A percentile compares a stretch with the other conserved stretches of the same genome.
phyloP scores from a whole-genome alignment of 148 eudicot species.

The Rheum nobile region DNA sequence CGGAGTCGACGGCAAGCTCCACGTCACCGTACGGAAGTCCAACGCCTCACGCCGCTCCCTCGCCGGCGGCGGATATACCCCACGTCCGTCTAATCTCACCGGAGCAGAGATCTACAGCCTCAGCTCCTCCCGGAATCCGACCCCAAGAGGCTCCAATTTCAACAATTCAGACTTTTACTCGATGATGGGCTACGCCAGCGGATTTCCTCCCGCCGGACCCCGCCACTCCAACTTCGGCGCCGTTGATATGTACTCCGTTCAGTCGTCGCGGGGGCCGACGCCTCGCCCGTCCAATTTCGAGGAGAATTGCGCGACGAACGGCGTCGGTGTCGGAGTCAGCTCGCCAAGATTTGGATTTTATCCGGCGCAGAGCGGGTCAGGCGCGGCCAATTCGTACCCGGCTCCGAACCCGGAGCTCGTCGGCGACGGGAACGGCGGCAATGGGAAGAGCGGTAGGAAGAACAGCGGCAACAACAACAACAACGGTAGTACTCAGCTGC shows the following conservation, averaged over 20 bases:
- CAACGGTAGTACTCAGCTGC: slow-evolving; percentile 5
- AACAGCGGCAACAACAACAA: slow-evolving; percentile 18
- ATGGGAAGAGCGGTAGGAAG: slow-evolving; percentile 23
- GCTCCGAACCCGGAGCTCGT: slow-evolving; percentile 62
- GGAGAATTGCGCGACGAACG: slow-evolving; percentile 33
- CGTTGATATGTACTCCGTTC: slow-evolving; percentile 62
- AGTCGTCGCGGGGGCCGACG: slow-evolving; percentile 68
- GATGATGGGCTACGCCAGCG: slow-evolving; percentile 55
- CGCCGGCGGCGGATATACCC: slow-evolving; percentile 35
- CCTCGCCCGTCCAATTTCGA: slow-evolving; percentile 79
- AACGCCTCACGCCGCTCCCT: slow-evolving; percentile 63
- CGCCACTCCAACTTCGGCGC: slow-evolving; percentile 67
- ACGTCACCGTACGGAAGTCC: slow-evolving; percentile 68
- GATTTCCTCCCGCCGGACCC: slow-evolving; percentile 31
- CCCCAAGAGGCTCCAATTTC: slow-evolving; percentile 86
- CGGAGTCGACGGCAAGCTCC: slow-evolving; percentile 72
- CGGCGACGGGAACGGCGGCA: slow-evolving; percentile 15
- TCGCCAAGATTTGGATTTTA: slow-evolving; percentile 64
- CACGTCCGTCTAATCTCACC: slow-evolving; percentile 73
- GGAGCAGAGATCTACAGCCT: slow-evolving; percentile 90
- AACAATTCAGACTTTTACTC: slow-evolving; percentile 75
- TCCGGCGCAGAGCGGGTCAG: slow-evolving; percentile 17
- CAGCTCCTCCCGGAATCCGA: slow-evolving; percentile 78
- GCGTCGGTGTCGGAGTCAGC: not conserved
- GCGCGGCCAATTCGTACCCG: not conserved